Evolutionary conservation across 352 stramenopile genomes (phyloP), one percentile per base, ranked within the genome.

Genomic region (Saprolegnia diclina): DNA sequence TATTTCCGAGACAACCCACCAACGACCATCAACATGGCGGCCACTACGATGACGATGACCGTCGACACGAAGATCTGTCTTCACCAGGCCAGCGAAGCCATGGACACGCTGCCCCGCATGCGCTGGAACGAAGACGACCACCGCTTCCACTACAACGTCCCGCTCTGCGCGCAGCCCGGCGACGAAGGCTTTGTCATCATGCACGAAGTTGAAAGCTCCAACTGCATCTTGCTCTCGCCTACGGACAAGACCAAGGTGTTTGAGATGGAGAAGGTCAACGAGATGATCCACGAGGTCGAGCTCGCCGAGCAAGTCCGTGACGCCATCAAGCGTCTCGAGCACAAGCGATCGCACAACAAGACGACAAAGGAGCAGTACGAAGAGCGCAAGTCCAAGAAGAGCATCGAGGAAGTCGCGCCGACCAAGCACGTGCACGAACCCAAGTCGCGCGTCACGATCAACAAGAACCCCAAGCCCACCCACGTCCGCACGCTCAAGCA

Each of bases 131-230:
- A 81, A 32, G 67, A 69, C 50, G 87, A 87, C 76, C 86, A 91
- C 73, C 83, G 83, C 54, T 91, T 91, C 77, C 83, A 90, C 75
- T 91, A 79, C 74, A 88, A 78, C 53, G 72, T 90, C 67, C 83
- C 81, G 11, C 70, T 89, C 56, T 82, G 80, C 1, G 73, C 78
- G 24, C 81, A 91, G 65, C 83, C 83, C 0, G 83, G 83, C 64
- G 70, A 67, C 2, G 65, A 79, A 66, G 83, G 83, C 63, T 91
- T 90, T 69, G 81, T 90, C 57, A 71, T 91, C 64, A 65, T 91
- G 44, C 80, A 91, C 50, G 80, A 90, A 69, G 63, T 69, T 19
- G 22, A 5, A 9, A 74, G 66, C 35, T 78, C 78, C 37, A 75
- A 46, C 37, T 76, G 76, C 10, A 63, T 66, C 65, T 57, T 76